Conservation (phyloP, 768 basidiomycete species). For the Epithele typhae region DNA sequence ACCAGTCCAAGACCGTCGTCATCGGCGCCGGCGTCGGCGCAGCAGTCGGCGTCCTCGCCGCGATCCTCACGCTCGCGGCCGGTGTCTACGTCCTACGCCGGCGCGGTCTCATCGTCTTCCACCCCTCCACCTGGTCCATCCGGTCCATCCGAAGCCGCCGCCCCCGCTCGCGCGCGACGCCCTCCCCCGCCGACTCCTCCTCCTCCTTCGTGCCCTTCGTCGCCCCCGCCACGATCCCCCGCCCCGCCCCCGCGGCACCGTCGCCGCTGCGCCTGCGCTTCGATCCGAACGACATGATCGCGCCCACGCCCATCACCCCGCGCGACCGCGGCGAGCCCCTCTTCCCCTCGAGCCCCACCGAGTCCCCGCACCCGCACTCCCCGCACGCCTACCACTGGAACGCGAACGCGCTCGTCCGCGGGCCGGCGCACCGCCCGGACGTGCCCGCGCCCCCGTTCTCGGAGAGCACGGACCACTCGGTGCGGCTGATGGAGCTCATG, state of each 20-base stretch:
- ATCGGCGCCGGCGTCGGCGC: neutral
- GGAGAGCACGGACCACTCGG: constrained; percentile 5
- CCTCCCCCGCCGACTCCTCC: too few relatives aligned
- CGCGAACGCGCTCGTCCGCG: neutral
- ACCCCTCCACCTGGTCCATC: too few relatives aligned
- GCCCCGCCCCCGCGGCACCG: too few relatives aligned
- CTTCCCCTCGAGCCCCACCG: too few relatives aligned
- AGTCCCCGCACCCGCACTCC: neutral
- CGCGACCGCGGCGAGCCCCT: too few relatives aligned
- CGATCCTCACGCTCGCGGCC: neutral
- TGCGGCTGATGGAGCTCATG: constrained; percentile 6
- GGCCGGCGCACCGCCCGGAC: constrained; percentile 7
- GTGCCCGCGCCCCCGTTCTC: constrained; percentile 9
- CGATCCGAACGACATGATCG: too few relatives aligned
- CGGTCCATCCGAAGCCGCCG: too few relatives aligned
- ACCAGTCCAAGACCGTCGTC: neutral
- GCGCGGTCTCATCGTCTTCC: neutral
- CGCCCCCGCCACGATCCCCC: too few relatives aligned
- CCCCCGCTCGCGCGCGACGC: too few relatives aligned
- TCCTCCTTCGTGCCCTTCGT: too few relatives aligned
- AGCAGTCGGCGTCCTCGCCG: neutral
- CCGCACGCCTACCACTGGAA: neutral
- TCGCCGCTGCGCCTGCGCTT: too few relatives aligned
- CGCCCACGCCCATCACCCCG: too few relatives aligned
- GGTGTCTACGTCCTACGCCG: neutral